These are phyloP conservation scores for Colletotrichum cereale DNA, from an alignment of 2,329 filamentous ascomycete genomes.

Conservation along the genomic window DNA sequence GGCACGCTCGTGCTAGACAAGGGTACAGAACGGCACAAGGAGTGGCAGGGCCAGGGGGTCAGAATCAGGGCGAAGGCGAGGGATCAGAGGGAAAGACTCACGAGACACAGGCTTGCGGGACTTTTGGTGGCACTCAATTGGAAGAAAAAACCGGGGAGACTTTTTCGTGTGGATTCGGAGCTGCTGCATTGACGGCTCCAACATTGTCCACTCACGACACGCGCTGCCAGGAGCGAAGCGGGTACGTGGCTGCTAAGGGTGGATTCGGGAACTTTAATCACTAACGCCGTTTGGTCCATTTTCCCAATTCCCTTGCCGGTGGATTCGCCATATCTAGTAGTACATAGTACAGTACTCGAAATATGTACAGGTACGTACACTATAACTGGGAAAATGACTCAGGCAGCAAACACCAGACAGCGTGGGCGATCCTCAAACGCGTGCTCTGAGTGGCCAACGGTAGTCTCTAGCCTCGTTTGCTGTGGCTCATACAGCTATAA, in stretches of 20 bases:
- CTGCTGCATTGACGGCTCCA: conserved; percentile 26
- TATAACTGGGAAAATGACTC: conserved; percentile 23
- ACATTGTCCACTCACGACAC: conserved; percentile 1
- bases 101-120: not conserved
- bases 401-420: conserved; percentile 29
- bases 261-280: conserved; percentile 41
- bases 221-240: not conserved
- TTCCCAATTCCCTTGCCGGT: conserved; percentile 3
- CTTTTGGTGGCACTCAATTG: not conserved
- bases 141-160: conserved; percentile 24
- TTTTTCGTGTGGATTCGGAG: conserved; percentile 42
- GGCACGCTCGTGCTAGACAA: conserved; percentile 31
- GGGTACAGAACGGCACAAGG: conserved; percentile 1
- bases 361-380: not conserved
- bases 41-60: conserved; percentile 13
- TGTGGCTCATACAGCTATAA: conserved; percentile 29
- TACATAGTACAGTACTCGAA: no score
- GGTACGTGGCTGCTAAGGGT: conserved; percentile 24
- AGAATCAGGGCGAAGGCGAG: conserved; percentile 7
- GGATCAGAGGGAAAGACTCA: not conserved
- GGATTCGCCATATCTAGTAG: conserved; percentile 4
- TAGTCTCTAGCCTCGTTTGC: conserved; percentile 29
- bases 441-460: conserved; percentile 34
- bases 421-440: conserved; percentile 12
- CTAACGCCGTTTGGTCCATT: conserved; percentile 29